Evolutionary conservation across 106 monocot species (phyloP).

Genomic region (Dioscorea zingiberensis): DNA sequence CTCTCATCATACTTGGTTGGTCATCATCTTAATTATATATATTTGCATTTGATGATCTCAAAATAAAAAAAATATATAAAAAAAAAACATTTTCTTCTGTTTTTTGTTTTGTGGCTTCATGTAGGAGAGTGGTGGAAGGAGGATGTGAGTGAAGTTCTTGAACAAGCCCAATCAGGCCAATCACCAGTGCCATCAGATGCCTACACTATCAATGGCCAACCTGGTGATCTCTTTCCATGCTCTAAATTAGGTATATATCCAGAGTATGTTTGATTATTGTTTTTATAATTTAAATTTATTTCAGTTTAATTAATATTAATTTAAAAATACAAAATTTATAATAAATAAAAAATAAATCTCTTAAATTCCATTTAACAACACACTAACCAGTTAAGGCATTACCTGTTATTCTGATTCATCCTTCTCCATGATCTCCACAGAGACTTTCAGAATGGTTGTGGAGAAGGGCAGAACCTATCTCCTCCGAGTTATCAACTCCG

Average conservation of each 20-base stretch:
- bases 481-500: conserved; percentile 49
- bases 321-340: no score
- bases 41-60: no score
- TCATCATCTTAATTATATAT: no score
- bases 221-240: conserved; percentile 4
- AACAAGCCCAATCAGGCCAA: neutral
- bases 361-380: no score
- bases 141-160: conserved; percentile 9
- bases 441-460: conserved; percentile 27
- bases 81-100: no score
- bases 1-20: conserved; percentile 44
- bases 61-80: no score
- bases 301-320: no score
- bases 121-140: conserved; percentile 62
- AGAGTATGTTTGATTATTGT: no score
- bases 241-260: neutral
- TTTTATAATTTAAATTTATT: no score
- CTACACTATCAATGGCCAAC: conserved; percentile 13
- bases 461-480: conserved; percentile 47
- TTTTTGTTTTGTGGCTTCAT: conserved; percentile 2
- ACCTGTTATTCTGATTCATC: no score
- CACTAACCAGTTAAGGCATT: neutral
- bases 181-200: conserved; percentile 1
- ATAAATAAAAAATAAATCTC: no score
- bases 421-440: conserved; percentile 7